phyloP scores from a whole-genome alignment of 371 early-diverging fungal genomes.

The Mortierella sp. region DNA sequence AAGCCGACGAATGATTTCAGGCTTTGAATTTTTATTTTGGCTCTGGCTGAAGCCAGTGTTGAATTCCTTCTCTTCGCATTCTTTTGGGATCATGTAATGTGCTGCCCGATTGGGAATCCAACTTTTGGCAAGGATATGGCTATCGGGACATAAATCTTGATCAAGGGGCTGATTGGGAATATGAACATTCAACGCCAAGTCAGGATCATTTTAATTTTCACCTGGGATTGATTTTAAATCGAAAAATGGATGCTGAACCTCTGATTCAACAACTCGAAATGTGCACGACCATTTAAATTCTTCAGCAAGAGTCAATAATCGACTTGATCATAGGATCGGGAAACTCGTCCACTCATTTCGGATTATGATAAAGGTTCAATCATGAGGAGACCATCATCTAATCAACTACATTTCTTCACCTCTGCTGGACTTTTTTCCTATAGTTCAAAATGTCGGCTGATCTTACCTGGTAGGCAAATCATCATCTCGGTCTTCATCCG shows the following conservation, averaged over 20 bases:
- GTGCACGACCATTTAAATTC: not conserved
- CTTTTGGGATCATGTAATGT: constrained; percentile 54
- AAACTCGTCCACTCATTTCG: not conserved
- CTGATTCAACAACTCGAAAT: not conserved
- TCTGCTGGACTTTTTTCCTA: not conserved
- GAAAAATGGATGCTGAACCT: not conserved
- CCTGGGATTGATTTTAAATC: not conserved
- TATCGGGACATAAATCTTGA: not conserved
- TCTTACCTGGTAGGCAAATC: constrained; percentile 25
- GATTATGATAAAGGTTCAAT: not conserved
- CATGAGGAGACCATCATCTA: constrained; percentile 51
- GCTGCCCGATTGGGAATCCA: constrained; percentile 3
- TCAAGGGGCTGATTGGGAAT: not conserved
- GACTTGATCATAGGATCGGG: not conserved
- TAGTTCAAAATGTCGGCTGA: constrained; percentile 13
- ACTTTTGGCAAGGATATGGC: not conserved
- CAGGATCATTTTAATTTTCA: not conserved
- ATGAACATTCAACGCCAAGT: not conserved
- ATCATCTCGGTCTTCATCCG: not conserved
- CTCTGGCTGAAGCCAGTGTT: not conserved
- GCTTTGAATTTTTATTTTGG: constrained; percentile 21
- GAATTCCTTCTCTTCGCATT: constrained; percentile 53
- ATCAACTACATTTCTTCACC: constrained; percentile 6
- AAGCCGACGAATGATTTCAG: constrained; percentile 11
- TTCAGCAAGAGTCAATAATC: not conserved